Evolutionary conservation across 768 basidiomycete genomes (phyloP), one percentile per base, ranked within the genome.

Genomic region (Podaxis sp.): DNA sequence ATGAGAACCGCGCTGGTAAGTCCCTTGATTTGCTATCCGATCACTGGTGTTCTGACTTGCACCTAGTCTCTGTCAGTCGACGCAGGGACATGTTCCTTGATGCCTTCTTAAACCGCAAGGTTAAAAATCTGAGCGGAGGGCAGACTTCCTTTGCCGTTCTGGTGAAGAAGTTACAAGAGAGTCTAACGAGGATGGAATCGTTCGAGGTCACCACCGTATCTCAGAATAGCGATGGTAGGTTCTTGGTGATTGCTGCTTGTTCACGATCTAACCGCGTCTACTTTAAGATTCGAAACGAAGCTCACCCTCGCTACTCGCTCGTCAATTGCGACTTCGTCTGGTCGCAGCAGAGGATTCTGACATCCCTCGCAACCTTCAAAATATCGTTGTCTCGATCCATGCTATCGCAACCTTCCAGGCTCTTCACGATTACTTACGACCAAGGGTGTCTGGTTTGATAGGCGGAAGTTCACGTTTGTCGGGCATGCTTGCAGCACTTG

Each of bases 331-430:
- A 9, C 85, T 99, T 12, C 89, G 93, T 22, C 78, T 99, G 15
- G 83, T 93, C n/a, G 94, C 95, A 0, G 89, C 89, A 9, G 94
- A 97, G 57, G 93, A 92, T 38, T 86, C 91, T 0, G 95, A 95
- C 67, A 84, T 96, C 22, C 96, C 97, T 17, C 87, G 89, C 59
- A 89, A 84, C 70, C 78, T 93, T 38, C 90, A 90, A 69, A 95
- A 93, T 67, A 92, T 99, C 70, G 93, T 95, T 42, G 93, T 99
- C 22, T 98, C 96, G 6, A 99, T 99, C 64, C 96, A 99, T 71
- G 96, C 96, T 5, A 97, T 99, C 65, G 96, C 97, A 1, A 98
- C 95, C 0, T 95, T 99, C 84, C 95, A 97, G 73, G 95, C 96
- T 1, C 82, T 99, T 33, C 93, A 97, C 70, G 96, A 97, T 73